phyloP scores from a whole-genome alignment of 495 filamentous ascomycete genomes.

The Choiromyces venosus region DNA sequence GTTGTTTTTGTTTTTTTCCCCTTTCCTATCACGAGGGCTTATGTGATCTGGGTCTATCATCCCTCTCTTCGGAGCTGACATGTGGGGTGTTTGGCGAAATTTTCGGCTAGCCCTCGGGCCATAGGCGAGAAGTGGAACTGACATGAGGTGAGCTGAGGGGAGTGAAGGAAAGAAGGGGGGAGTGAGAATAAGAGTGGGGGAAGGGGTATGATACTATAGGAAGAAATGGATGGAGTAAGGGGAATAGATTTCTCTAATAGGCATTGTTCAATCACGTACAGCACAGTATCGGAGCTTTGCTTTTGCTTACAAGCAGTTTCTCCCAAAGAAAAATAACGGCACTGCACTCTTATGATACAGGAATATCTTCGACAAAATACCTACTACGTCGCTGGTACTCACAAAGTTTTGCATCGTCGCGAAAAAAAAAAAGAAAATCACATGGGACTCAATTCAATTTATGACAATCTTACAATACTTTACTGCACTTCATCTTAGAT shows the following conservation, averaged over 20 bases:
- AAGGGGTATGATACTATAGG: neutral
- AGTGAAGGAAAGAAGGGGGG: neutral
- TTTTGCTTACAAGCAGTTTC: too few relatives aligned
- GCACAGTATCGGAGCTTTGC: too few relatives aligned
- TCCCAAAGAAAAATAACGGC: too few relatives aligned
- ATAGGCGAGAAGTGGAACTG: neutral
- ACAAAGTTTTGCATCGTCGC: neutral
- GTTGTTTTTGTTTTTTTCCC: neutral
- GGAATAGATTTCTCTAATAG: neutral
- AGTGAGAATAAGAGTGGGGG: too few relatives aligned
- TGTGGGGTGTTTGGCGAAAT: neutral
- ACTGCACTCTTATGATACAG: neutral
- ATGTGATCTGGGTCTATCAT: neutral
- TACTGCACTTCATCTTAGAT: neutral
- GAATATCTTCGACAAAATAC: too few relatives aligned
- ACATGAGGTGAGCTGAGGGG: neutral
- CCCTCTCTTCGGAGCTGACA: neutral
- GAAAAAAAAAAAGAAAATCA: too few relatives aligned
- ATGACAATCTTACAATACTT: neutral
- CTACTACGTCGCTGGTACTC: neutral
- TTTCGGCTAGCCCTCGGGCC: neutral
- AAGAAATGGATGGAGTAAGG: too few relatives aligned
- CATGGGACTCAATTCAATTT: neutral
- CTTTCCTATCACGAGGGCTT: neutral
- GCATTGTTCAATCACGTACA: neutral